Conservation (phyloP, 2,329 filamentous ascomycete genomes). For the Aspergillus puulaauensis region DNA sequence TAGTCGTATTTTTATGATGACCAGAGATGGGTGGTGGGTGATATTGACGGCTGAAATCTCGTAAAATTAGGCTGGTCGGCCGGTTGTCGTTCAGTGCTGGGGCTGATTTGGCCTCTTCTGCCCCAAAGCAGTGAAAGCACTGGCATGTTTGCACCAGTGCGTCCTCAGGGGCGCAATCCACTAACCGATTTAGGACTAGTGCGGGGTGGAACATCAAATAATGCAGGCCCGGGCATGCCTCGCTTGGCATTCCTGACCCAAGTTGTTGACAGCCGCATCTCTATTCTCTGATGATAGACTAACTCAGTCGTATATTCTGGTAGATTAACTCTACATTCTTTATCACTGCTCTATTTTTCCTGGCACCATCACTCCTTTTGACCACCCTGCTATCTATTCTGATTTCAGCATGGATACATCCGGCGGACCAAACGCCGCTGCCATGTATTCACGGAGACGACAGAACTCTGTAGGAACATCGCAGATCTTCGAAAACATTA, state of each 20-base stretch:
- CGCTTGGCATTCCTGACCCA: conserved; percentile 12
- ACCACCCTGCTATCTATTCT: not conserved
- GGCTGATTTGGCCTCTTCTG: conserved; percentile 22
- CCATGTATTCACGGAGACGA: conserved; percentile 45
- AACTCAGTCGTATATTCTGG: not conserved
- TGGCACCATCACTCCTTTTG: not conserved
- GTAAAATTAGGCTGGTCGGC: conserved; percentile 37
- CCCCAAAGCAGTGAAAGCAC: too few species aligned
- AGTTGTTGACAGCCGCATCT: conserved; percentile 7
- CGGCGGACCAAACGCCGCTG: conserved; percentile 43
- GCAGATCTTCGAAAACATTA: conserved; percentile 87
- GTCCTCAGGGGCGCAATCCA: conserved; percentile 21
- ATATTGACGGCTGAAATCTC: conserved; percentile 32
- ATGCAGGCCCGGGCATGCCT: conserved; percentile 20
- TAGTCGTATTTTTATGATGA: conserved; percentile 57
- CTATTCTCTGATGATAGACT: conserved; percentile 3
- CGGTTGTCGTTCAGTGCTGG: conserved; percentile 47
- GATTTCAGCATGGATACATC: conserved; percentile 30
- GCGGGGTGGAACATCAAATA: conserved; percentile 46
- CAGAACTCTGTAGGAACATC: conserved; percentile 52
- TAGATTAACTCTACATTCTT: conserved; percentile 1
- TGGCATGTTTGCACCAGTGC: too few species aligned
- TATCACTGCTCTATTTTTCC: conserved; percentile 6
- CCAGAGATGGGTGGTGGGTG: conserved; percentile 51
- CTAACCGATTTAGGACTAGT: conserved; percentile 44